Percentiles rank a stretch among this genome's conserved stretches.
phyloP scores from a whole-genome alignment of 345 rosid species.

The Dipteronia sinensis region DNA sequence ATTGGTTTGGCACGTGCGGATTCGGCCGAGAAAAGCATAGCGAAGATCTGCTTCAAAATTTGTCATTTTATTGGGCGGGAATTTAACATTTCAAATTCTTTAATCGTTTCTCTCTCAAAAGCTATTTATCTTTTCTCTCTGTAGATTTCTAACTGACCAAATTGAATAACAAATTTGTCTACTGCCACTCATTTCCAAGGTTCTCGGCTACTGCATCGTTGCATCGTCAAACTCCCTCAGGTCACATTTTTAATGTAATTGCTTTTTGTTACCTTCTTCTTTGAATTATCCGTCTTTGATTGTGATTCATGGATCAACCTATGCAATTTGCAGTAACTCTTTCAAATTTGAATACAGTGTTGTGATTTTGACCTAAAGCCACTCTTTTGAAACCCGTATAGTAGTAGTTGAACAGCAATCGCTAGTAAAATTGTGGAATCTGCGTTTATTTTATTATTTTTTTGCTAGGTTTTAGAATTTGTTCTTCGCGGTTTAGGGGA shows the following conservation, averaged over 20 bases:
- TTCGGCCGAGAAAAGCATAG: too few relatives aligned
- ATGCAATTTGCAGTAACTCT: not conserved
- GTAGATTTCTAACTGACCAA: too few relatives aligned
- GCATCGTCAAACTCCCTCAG: constrained; percentile 97
- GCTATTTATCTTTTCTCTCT: too few relatives aligned
- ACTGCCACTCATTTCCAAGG: too few relatives aligned
- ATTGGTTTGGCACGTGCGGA: too few relatives aligned
- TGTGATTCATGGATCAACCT: not conserved
- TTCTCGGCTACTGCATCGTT: constrained; percentile 43
- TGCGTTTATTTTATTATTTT: not conserved
- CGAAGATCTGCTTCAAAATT: too few relatives aligned
- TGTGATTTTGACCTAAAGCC: not conserved
- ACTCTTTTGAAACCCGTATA: not conserved
- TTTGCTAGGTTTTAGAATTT: not conserved
- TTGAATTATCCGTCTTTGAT: not conserved
- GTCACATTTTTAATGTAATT: constrained; percentile 21
- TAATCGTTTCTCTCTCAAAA: too few relatives aligned
- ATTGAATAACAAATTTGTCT: too few relatives aligned
- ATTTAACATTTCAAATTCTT: not conserved
- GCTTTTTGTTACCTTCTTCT: not conserved
- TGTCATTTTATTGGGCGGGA: too few relatives aligned
- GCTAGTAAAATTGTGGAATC: not conserved
- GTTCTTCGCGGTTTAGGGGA: not conserved
- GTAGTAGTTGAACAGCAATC: not conserved
- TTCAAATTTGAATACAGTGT: not conserved